These are phyloP conservation scores for Dactylonectria macrodidyma DNA, from an alignment of 2,329 filamentous ascomycete species.

Conservation along the genomic window DNA sequence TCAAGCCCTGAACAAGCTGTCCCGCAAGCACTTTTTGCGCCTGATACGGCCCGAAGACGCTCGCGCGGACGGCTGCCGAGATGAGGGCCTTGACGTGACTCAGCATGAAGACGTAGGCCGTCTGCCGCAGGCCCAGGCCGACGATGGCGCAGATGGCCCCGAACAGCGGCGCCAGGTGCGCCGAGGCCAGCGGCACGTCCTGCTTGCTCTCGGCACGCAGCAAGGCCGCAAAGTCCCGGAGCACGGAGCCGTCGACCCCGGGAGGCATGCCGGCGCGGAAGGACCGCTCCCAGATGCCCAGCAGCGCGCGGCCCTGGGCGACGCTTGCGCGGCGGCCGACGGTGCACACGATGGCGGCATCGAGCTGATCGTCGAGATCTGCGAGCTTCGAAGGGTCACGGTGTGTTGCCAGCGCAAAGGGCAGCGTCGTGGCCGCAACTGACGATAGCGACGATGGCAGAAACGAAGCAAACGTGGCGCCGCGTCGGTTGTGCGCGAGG, in stretches of 20 bases:
- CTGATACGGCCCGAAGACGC: constrained; percentile 85
- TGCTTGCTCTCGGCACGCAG: constrained; percentile 50
- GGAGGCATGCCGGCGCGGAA: constrained; percentile 62
- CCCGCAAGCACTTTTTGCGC: constrained; percentile 81
- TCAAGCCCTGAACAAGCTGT: constrained; percentile 67
- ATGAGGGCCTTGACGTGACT: constrained; percentile 83
- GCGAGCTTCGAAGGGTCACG: constrained; percentile 66
- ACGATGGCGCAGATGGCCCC: constrained; percentile 77
- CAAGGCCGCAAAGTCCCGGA: constrained; percentile 56
- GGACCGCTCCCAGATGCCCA: constrained; percentile 83
- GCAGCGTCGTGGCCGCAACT: constrained; percentile 80
- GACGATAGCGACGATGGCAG: constrained; percentile 79
- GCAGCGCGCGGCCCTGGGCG: constrained; percentile 81
- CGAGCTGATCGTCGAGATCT: constrained; percentile 80
- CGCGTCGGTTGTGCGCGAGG: constrained; percentile 74
- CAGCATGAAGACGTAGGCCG: constrained; percentile 83
- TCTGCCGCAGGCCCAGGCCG: constrained; percentile 71
- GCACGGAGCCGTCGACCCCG: constrained; percentile 43
- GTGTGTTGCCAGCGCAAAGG: constrained; percentile 81
- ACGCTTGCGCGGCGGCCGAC: constrained; percentile 83
- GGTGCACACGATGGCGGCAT: constrained; percentile 84
- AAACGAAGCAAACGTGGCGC: constrained; percentile 73
- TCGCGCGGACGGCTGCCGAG: constrained; percentile 82
- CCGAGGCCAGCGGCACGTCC: constrained; percentile 63
- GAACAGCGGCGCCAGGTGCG: constrained; percentile 80